Evolutionary conservation across 768 basidiomycete species (phyloP), one percentile per base, ranked within the genome.

Genomic region (Amanita phalloides): DNA sequence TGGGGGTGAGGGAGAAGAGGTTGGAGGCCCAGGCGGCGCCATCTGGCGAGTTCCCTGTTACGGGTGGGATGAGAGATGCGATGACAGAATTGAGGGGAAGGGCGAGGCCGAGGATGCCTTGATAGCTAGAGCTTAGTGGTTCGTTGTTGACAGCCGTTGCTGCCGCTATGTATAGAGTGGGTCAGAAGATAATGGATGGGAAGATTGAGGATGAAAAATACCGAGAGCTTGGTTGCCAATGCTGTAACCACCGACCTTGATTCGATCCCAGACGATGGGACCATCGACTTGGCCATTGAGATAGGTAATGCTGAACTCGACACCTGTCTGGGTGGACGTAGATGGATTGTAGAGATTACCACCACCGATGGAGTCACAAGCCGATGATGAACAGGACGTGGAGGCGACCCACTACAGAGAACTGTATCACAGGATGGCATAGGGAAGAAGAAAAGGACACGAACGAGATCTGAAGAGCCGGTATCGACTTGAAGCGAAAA

Each of bases 401-500:
- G 84, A 84, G 0, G 84, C 82, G 42, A 90, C 68, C 88, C 88
- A 90, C 87, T 89, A 55, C 10, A 43, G 20, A 11, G 30, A 23
- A 33, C 21, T 26, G n/a, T 11, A n/a, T 43, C 3, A 43, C 11
- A 28, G 17, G 28, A 28, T 5, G 48, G n/a, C 10, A 30, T 30
- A 51, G 43, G 21, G 23, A 51, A 48, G 49, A 50, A 54, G 17
- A 28, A 43, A 3, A 35, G 23, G 36, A 30, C 7, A 69, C 78
- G 58, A 53, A 88, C 86, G 23, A 88, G 70, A 66, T 91, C 88
- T 0, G 86, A 86, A 0, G 89, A 90, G 26, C 89, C 89, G 0
- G 84, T 87, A 58, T 91, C 88, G 35, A 90, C 75, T 60, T 89
- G 86, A 2, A 90, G 66, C 5, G 76, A 79, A 21, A 84, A 65